A percentile compares a stretch with the other conserved stretches of the same genome.
Conservation (phyloP, 805 yeast species). For the Maudiozyma barnettii region DNA sequence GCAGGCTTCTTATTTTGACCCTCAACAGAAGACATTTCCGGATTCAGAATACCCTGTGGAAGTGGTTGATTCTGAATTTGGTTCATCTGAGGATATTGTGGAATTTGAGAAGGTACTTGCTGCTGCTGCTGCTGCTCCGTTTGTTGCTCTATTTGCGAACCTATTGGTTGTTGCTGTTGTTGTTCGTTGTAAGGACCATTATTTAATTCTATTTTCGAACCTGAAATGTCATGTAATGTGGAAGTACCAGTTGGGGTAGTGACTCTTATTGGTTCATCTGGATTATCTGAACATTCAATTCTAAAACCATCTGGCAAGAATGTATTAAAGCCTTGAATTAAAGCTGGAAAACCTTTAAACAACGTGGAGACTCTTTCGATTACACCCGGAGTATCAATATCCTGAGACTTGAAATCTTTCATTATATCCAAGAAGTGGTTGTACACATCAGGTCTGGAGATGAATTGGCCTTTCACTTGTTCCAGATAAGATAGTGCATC, state of each 20-base stretch:
- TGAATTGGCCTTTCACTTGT: slow-evolving; percentile 89
- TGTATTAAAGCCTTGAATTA: slow-evolving; percentile 96
- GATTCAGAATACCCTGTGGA: neutral
- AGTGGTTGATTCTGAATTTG: slow-evolving; percentile 12
- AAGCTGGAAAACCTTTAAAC: slow-evolving; percentile 85
- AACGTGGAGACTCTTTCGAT: slow-evolving; percentile 88
- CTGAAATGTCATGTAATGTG: slow-evolving; percentile 3
- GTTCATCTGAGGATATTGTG: slow-evolving; percentile 4
- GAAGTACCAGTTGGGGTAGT: slow-evolving; percentile 88
- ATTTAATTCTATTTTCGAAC: neutral
- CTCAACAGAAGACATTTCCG: neutral
- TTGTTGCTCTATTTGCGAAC: neutral
- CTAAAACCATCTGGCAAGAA: slow-evolving; percentile 94
- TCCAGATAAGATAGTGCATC: slow-evolving; percentile 94
- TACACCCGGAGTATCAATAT: slow-evolving; percentile 96
- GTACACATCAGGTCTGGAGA: slow-evolving; percentile 88
- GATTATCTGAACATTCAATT: slow-evolving; percentile 83
- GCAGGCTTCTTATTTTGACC: slow-evolving; percentile 27
- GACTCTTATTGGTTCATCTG: slow-evolving; percentile 85
- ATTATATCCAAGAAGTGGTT: slow-evolving; percentile 92
- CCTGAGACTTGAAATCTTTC: slow-evolving; percentile 97
- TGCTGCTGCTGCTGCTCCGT: neutral
- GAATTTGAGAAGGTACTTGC: slow-evolving; percentile 5
- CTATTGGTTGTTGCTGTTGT: slow-evolving; percentile 1
- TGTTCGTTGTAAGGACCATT: neutral